Percentiles rank a stretch among this genome's conserved stretches.
phyloP scores from a whole-genome alignment of 2,329 filamentous ascomycete genomes.

The Harringtonia lauricola region DNA sequence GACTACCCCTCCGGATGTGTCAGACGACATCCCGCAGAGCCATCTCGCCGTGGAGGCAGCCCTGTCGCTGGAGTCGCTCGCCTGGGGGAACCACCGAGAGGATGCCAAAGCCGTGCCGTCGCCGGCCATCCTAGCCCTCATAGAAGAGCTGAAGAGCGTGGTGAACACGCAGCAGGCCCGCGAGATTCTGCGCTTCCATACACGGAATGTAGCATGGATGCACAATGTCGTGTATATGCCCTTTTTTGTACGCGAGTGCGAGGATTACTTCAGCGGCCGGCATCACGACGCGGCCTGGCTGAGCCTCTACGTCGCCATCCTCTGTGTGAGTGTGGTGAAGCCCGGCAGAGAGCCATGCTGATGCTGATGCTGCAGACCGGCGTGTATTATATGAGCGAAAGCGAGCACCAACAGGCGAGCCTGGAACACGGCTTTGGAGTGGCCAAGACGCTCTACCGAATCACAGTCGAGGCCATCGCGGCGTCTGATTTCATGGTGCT shows the following conservation, averaged over 20 bases:
- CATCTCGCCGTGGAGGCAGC: constrained; percentile 1
- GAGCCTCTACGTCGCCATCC: not conserved
- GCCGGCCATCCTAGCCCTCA: not conserved
- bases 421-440: not conserved
- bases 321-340: not conserved
- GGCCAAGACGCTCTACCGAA: not conserved
- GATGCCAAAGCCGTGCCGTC: not conserved
- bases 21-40: not conserved
- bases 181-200: not conserved
- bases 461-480: not conserved
- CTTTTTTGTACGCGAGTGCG: not conserved
- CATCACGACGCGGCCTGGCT: not conserved
- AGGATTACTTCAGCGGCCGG: not conserved
- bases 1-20: no score
- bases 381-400: constrained; percentile 1
- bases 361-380: no score
- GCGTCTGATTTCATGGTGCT: constrained; percentile 1
- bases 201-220: not conserved
- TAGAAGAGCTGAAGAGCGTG: not conserved
- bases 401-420: not conserved
- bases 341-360: no score
- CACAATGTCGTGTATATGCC: constrained; percentile 3
- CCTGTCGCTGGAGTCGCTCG: constrained; percentile 1
- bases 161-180: not conserved
- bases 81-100: not conserved